A percentile compares a stretch with the other conserved stretches of the same genome.
Conservation (phyloP, 345 rosid genomes). For the Cochlearia excelsa region DNA sequence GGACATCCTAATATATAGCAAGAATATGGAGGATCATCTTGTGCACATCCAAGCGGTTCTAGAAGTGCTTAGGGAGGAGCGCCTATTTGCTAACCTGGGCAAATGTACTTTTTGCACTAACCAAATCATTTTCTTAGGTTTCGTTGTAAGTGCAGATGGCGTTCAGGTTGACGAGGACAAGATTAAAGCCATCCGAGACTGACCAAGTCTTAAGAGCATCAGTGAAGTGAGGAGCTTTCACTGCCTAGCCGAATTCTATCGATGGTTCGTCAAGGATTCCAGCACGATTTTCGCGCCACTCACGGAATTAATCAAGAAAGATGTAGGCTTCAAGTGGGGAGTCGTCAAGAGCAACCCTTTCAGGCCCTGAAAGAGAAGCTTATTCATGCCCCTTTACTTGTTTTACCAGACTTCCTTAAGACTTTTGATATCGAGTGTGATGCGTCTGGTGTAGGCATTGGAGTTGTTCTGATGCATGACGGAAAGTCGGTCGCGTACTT, state of each 20-base stretch:
- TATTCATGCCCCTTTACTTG: not conserved
- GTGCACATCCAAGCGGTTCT: not conserved
- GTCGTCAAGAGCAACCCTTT: not conserved
- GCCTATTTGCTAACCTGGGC: not conserved
- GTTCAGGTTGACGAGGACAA: not conserved
- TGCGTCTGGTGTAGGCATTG: not conserved
- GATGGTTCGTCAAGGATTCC: not conserved
- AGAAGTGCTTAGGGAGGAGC: not conserved
- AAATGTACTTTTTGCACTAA: not conserved
- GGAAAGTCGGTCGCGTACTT: not conserved
- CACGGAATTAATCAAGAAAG: not conserved
- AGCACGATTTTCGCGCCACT: not conserved
- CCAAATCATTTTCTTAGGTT: not conserved
- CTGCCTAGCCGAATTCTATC: not conserved
- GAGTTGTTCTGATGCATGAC: not conserved
- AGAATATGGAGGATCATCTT: not conserved
- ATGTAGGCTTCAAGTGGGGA: not conserved
- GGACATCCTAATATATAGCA: not conserved
- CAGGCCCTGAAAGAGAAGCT: not conserved
- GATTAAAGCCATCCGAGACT: not conserved
- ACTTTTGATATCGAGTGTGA: not conserved
- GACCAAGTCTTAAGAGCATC: not conserved
- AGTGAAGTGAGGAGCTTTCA: not conserved
- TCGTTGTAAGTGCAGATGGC: not conserved
- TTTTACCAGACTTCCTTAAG: not conserved